These are phyloP conservation scores for Prosopis cineraria DNA, from an alignment of 306 rosid genomes.

Conservation along the genomic window DNA sequence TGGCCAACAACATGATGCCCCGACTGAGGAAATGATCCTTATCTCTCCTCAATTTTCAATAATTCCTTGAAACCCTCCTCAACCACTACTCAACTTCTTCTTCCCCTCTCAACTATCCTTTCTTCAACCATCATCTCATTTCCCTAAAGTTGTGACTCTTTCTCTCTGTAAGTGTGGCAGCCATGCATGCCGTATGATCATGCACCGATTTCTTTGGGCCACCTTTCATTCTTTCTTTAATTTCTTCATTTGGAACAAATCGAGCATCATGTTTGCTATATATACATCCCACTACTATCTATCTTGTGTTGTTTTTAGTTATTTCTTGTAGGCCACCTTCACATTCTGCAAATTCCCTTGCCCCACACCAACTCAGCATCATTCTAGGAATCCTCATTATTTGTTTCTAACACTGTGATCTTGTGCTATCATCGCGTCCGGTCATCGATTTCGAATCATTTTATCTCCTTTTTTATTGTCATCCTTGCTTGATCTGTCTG, in stretches of 20 bases:
- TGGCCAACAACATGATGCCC: conserved; percentile 87
- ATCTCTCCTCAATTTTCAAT: conserved; percentile 64
- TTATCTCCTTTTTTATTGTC: conserved; percentile 13
- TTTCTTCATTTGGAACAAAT: not conserved
- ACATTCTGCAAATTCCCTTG: conserved; percentile 34
- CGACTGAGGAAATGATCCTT: conserved; percentile 65
- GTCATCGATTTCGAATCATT: conserved; percentile 59
- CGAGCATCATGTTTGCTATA: conserved; percentile 25
- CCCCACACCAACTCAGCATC: conserved; percentile 60
- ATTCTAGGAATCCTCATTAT: conserved; percentile 64
- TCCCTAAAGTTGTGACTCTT: conserved; percentile 53
- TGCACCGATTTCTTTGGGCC: conserved; percentile 36
- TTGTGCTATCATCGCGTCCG: conserved; percentile 48
- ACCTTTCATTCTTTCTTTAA: not conserved
- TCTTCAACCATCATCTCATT: conserved; percentile 56
- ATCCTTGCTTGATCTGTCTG: not conserved
- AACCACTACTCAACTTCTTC: conserved; percentile 5
- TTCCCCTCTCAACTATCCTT: conserved; percentile 23
- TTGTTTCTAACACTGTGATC: conserved; percentile 51
- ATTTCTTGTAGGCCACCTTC: conserved; percentile 38
- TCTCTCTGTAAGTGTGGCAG: conserved; percentile 14
- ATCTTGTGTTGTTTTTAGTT: conserved; percentile 32
- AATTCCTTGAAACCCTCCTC: conserved; percentile 34
- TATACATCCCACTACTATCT: conserved; percentile 5
- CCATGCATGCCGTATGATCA: conserved; percentile 38